Evolutionary conservation across 306 rosid genomes (phyloP).

Genomic region (Acacia acuminata): DNA sequence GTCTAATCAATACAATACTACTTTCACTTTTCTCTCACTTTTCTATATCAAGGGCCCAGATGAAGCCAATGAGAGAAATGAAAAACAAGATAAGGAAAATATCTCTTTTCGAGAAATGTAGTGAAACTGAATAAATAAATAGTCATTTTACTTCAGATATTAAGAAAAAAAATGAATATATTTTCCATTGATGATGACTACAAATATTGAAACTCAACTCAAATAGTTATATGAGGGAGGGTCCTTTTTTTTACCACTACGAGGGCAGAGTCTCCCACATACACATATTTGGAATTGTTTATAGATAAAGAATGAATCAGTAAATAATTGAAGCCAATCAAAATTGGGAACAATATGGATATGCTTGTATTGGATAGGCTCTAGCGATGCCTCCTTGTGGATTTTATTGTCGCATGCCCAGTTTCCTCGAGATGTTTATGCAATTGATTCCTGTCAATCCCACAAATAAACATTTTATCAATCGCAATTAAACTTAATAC

Average conservation of each 20-base stretch:
- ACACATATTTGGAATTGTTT: constrained; percentile 2
- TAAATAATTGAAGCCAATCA: constrained; percentile 14
- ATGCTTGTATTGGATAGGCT: background rate
- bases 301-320: constrained; percentile 45
- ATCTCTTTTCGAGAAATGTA: background rate
- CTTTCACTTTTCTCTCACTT: too few species aligned
- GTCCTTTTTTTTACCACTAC: background rate
- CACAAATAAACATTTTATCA: constrained; percentile 4
- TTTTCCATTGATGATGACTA: background rate
- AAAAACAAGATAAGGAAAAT: too few species aligned
- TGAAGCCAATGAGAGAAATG: too few species aligned
- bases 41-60: too few species aligned
- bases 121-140: background rate
- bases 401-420: constrained; percentile 75
- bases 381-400: constrained; percentile 37
- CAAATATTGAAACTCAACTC: background rate
- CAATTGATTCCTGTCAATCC: constrained; percentile 67
- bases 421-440: constrained; percentile 80
- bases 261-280: background rate
- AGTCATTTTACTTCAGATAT: background rate
- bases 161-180: background rate
- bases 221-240: background rate
- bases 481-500: background rate
- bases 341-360: background rate
- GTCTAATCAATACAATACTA: too few species aligned